These are phyloP conservation scores for Sarcodon sp. DNA, from an alignment of 768 basidiomycete species.

Conservation along the genomic window DNA sequence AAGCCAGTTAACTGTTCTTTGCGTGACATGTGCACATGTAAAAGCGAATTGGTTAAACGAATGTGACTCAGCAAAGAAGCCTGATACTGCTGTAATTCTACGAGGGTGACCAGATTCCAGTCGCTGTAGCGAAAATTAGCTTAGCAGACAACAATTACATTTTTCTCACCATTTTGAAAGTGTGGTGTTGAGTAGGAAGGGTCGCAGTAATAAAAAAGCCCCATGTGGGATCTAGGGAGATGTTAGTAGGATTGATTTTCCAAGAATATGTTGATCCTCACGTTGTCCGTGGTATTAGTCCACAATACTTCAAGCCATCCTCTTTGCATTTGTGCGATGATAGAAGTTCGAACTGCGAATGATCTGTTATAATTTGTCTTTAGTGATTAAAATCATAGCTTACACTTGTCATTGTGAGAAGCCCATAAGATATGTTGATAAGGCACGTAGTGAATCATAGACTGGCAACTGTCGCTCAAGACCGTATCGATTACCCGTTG, in stretches of 20 bases:
- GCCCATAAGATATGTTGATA: slow-evolving; percentile 52
- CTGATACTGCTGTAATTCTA: neutral
- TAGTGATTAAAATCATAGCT: slow-evolving; percentile 5
- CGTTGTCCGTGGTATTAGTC: too few relatives aligned
- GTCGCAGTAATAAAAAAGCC: too few relatives aligned
- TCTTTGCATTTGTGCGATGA: slow-evolving; percentile 22
- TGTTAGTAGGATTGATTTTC: too few relatives aligned
- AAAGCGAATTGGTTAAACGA: neutral
- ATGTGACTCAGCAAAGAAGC: neutral
- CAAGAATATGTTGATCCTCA: too few relatives aligned
- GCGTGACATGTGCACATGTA: slow-evolving; percentile 3
- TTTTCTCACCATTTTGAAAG: neutral
- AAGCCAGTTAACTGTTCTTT: slow-evolving; percentile 4
- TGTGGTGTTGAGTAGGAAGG: too few relatives aligned
- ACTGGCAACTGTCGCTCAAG: too few relatives aligned
- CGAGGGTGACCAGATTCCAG: neutral
- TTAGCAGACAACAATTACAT: neutral
- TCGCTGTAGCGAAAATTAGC: neutral
- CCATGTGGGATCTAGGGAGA: too few relatives aligned
- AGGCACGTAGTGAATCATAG: slow-evolving; percentile 1
- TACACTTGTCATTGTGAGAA: slow-evolving; percentile 26
- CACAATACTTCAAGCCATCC: slow-evolving; percentile 32
- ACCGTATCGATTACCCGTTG: too few relatives aligned
- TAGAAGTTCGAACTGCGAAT: slow-evolving; percentile 17
- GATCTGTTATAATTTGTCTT: neutral